These are phyloP conservation scores for Sugiyamaella smithiae DNA, from an alignment of 805 yeast genomes.

Conservation along the genomic window DNA sequence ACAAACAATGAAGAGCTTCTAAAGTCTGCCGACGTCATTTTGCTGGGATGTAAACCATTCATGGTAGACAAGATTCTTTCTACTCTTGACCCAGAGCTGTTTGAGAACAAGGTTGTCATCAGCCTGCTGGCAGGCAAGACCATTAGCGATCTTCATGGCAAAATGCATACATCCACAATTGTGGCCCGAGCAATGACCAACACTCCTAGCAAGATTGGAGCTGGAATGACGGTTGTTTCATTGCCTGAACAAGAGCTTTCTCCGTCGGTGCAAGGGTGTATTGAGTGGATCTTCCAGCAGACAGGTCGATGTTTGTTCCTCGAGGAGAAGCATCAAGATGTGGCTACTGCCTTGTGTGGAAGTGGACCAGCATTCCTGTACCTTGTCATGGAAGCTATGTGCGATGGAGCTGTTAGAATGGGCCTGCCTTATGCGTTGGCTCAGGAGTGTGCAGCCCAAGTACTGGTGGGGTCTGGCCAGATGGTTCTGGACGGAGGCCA, in stretches of 20 bases:
- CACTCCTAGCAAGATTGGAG: constrained; percentile 90
- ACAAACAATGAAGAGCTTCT: constrained; percentile 60
- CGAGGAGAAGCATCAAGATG: constrained; percentile 89
- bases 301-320: constrained; percentile 41
- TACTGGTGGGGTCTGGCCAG: constrained; percentile 88
- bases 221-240: constrained; percentile 92
- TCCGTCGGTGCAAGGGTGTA: constrained; percentile 29
- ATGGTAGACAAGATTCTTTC: constrained; percentile 61
- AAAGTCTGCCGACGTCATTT: constrained; percentile 59
- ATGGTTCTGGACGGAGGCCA: constrained; percentile 86
- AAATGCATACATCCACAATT: constrained; percentile 39
- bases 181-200: constrained; percentile 96
- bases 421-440: constrained; percentile 88
- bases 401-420: constrained; percentile 92
- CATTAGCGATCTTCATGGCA: constrained; percentile 56
- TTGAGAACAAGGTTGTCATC: constrained; percentile 59
- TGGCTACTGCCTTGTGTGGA: constrained; percentile 91
- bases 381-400: constrained; percentile 83
- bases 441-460: constrained; percentile 84
- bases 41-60: constrained; percentile 88
- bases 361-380: constrained; percentile 95
- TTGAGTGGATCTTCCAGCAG: constrained; percentile 42
- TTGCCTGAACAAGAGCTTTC: constrained; percentile 50
- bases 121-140: constrained; percentile 94
- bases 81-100: constrained; percentile 42